Percentiles rank a stretch among this genome's conserved stretches.
These are phyloP conservation scores for Aspergillus cejpii DNA, from an alignment of 2,329 filamentous ascomycete genomes.

Conservation along the genomic window DNA sequence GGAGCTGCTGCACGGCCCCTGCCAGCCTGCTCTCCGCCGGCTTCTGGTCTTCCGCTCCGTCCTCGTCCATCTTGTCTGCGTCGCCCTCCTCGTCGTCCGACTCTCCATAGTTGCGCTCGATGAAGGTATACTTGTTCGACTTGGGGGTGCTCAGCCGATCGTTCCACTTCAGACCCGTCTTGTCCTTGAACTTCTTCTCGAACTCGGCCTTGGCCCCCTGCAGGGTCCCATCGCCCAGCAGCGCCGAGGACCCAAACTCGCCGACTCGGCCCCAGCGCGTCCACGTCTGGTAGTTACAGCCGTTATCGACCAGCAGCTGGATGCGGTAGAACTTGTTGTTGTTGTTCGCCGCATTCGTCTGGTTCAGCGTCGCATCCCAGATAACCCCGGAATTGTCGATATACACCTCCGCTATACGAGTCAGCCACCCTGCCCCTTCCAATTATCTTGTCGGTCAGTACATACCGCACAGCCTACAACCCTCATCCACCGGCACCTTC, in stretches of 20 bases:
- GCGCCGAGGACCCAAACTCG: conserved; percentile 44
- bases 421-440: not conserved
- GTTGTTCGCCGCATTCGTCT: conserved; percentile 64
- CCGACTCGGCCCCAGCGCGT: conserved; percentile 75
- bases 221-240: conserved; percentile 37
- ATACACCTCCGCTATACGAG: conserved; percentile 47
- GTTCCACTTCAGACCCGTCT: conserved; percentile 48
- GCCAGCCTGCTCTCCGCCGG: conserved; percentile 53
- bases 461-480: conserved; percentile 9
- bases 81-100: conserved; percentile 43
- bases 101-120: conserved; percentile 69
- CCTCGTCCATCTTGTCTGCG: conserved; percentile 27
- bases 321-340: conserved; percentile 79
- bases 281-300: conserved; percentile 54
- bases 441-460: not conserved
- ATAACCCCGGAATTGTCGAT: conserved; percentile 61
- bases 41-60: conserved; percentile 32
- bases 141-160: conserved; percentile 47
- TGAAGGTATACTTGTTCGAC: conserved; percentile 63
- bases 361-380: conserved; percentile 72
- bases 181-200: conserved; percentile 53
- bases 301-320: conserved; percentile 49
- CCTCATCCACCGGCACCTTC: conserved; percentile 46
- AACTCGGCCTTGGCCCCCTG: conserved; percentile 41
- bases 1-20: conserved; percentile 57